Evolutionary conservation across 345 rosid species (phyloP), one percentile per base, ranked within the genome.

Genomic region (Camelina hispida): DNA sequence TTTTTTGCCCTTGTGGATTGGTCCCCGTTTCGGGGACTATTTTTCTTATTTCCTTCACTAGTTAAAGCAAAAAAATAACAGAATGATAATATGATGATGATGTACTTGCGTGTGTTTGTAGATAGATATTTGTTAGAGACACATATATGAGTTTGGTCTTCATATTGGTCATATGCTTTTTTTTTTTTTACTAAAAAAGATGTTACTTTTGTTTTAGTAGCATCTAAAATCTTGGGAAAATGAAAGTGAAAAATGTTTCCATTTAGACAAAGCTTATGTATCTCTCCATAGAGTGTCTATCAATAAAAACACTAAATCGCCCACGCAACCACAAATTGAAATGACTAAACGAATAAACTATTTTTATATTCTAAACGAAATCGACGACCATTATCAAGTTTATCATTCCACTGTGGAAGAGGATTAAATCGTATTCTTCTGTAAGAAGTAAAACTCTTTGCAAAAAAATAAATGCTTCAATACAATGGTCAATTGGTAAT

Each of bases 11-110:
- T 14, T 42, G 42, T 17, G 80, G 38, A 66, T 44, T 69, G 58
- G 80, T 76, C 80, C 73, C 75, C 42, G 37, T 69, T 69, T 76
- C 59, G 62, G 75, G 74, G 80, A 62, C 75, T 54, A 35, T 23
- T 62, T 66, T 68, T 32, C 42, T 52, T 37, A 54, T 55, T 20
- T 64, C 46, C 46, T 32, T 76, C 46, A 34, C 32, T 74, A 56
- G 78, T 66, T 65, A 0, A 3, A 10, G 46, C 6, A 18, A 4
- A 72, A n/a, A 20, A 44, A 40, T 4, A 12, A 13, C 16, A 43
- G 51, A 22, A 52, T 62, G 35, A 72, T 62, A 62, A 62, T 17
- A 54, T 54, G 11, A 66, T 75, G 78, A 52, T 76, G 71, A 51
- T 68, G 63, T 70, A 46, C 66, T 69, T 55, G 65, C 46, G 65